A percentile compares a stretch with the other conserved stretches of the same genome.
phyloP scores from a whole-genome alignment of 495 filamentous ascomycete genomes.

The Aspergillus wentii region DNA sequence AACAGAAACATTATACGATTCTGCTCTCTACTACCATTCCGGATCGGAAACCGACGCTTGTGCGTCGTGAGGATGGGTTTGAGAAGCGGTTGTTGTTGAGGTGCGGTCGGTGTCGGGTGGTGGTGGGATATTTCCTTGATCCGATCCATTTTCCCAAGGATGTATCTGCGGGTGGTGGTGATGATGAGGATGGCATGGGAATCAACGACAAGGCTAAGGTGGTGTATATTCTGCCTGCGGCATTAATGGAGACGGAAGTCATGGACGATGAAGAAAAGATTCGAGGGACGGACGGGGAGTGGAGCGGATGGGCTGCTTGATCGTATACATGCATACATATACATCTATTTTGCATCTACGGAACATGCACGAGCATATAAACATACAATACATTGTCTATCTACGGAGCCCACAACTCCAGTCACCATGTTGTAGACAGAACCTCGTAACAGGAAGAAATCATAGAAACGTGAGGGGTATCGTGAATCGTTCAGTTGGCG shows the following conservation, averaged over 20 bases:
- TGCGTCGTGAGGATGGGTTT: slow-evolving; percentile 63
- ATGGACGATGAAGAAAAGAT: slow-evolving; percentile 19
- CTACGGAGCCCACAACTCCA: slow-evolving; percentile 5
- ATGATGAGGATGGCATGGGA: slow-evolving; percentile 10
- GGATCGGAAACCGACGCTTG: slow-evolving; percentile 47
- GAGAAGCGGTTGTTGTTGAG: slow-evolving; percentile 60
- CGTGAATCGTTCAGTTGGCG: slow-evolving; percentile 63
- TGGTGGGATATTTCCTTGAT: slow-evolving; percentile 57
- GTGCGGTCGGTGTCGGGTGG: slow-evolving; percentile 60
- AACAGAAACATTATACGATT: slow-evolving; percentile 38
- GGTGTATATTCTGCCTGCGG: slow-evolving; percentile 57
- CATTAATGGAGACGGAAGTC: slow-evolving; percentile 46
- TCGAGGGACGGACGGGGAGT: slow-evolving; percentile 23
- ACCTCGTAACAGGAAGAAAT: slow-evolving; percentile 9
- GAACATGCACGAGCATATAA: background rate
- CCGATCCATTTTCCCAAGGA: slow-evolving; percentile 26
- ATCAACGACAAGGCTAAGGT: slow-evolving; percentile 31
- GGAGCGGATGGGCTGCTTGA: slow-evolving; percentile 21
- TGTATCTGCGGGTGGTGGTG: background rate
- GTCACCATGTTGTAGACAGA: slow-evolving; percentile 4
- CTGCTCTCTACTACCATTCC: slow-evolving; percentile 42
- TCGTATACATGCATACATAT: slow-evolving; percentile 1
- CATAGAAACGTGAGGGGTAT: slow-evolving; percentile 11
- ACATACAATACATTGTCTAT: slow-evolving; percentile 11
- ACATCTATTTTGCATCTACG: slow-evolving; percentile 1